These are phyloP conservation scores for Aspergillus sp. DNA, from an alignment of 2,329 filamentous ascomycete genomes.

Conservation along the genomic window DNA sequence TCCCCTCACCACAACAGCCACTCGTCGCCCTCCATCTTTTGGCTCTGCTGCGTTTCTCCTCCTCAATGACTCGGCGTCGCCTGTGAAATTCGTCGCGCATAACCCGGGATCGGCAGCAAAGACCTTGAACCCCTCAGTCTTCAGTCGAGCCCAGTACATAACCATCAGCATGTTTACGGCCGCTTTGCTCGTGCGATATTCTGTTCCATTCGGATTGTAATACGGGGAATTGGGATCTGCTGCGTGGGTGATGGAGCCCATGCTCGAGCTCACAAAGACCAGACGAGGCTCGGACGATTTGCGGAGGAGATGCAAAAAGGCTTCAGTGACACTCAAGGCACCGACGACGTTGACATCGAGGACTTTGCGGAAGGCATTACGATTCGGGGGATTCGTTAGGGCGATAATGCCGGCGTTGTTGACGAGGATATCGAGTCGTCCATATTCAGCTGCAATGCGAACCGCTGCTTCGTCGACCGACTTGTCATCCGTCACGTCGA, in stretches of 20 bases:
- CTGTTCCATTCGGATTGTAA: not conserved
- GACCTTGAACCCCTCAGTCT: slow-evolving; percentile 45
- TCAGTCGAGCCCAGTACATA: slow-evolving; percentile 30
- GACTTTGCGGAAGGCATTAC: not conserved
- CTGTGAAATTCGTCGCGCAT: slow-evolving; percentile 34
- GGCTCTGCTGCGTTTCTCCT: slow-evolving; percentile 10
- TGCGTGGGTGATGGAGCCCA: not conserved
- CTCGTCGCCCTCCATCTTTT: slow-evolving; percentile 6
- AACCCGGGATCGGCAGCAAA: slow-evolving; percentile 45
- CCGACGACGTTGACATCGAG: not conserved
- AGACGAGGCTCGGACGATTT: not conserved
- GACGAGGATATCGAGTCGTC: not conserved
- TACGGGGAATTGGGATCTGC: not conserved
- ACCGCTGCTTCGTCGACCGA: not conserved
- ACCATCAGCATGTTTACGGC: not conserved
- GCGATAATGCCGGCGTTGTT: not conserved
- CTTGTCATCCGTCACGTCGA: not conserved
- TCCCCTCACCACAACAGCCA: slow-evolving; percentile 18
- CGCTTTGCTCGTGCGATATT: slow-evolving; percentile 1
- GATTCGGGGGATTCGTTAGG: not conserved
- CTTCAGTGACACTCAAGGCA: not conserved
- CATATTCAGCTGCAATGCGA: not conserved
- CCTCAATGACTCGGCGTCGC: slow-evolving; percentile 7
- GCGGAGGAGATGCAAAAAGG: not conserved
- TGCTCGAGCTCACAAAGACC: not conserved